Evolutionary conservation across 1,139 yeast species (phyloP), one percentile per base, ranked within the genome.

Genomic region (Waltiozyma sp.): DNA sequence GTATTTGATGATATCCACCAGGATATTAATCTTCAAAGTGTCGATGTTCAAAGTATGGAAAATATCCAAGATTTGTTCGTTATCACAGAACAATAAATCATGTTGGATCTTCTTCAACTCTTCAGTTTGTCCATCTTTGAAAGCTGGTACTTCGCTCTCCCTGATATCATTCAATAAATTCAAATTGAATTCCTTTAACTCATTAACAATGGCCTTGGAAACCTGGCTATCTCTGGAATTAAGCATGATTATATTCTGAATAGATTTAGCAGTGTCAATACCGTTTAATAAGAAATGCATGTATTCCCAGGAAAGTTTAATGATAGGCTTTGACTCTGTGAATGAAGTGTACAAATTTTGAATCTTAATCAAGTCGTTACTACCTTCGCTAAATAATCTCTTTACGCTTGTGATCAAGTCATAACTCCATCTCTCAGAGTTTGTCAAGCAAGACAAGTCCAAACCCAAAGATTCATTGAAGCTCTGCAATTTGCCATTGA

Each of bases 371-470:
- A 46, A 3, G n/a, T 15, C 19, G 16, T 14, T 14, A 6, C 19
- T 9, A 15, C 19, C 19, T 7, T 33, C 19, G 16, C n/a, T 33
- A 15, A 58, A 44, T 38, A 52, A 43, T 19, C 45, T 39, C 3
- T 47, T 48, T 8, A 62, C 47, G 1, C 42, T 28, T 2, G 43
- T 38, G 4, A 63, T 45, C 2, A 54, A 47, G 4, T 54, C 45
- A 13, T 57, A 47, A 0, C 62, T 49, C 72, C 72, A 67, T 40
- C 47, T 49, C 43, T 69, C 73, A 8, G 51, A 57, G 0, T 38
- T 45, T 1, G 69, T 59, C 15, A 65, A 50, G 34, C 49, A 51
- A 2, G 40, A 24, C 18, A 51, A 23, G 23, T 47, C 48, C 6
- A 51, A 21, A 8, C 8, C 23, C 23, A 21, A 21, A 10, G 13